Percentiles rank a stretch among this genome's conserved stretches.
phyloP scores from a whole-genome alignment of 495 filamentous ascomycete genomes.

The Hypoxylon lienhwacheense region DNA sequence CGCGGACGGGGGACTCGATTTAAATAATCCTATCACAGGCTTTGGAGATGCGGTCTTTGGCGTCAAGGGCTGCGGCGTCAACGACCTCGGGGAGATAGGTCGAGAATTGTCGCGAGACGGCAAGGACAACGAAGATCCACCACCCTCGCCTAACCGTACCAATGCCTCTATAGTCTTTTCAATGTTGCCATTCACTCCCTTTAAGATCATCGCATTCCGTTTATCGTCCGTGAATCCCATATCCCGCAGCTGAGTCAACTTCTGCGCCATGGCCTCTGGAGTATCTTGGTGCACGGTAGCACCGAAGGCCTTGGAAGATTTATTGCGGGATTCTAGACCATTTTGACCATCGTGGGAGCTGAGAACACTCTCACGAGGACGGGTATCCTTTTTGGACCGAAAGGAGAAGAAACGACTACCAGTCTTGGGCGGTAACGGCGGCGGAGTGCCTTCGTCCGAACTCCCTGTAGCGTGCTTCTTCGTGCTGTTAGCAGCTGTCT shows the following conservation, averaged over 20 bases:
- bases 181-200: constrained; percentile 77
- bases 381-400: constrained; percentile 48
- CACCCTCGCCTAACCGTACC: constrained; percentile 70
- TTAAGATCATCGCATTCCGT: constrained; percentile 75
- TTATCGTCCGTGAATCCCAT: constrained; percentile 93
- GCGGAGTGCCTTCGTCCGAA: constrained; percentile 62
- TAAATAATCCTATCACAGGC: constrained; percentile 32
- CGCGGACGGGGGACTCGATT: constrained; percentile 34
- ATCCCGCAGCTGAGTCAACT: constrained; percentile 75
- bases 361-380: constrained; percentile 32
- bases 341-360: constrained; percentile 20
- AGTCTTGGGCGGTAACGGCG: constrained; percentile 83
- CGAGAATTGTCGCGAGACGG: constrained; percentile 41
- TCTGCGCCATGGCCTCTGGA: constrained; percentile 57
- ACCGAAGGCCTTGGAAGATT: constrained; percentile 67
- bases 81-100: constrained; percentile 45
- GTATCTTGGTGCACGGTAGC: constrained; percentile 56
- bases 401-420: constrained; percentile 75
- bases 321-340: constrained; percentile 50
- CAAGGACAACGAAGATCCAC: constrained; percentile 46
- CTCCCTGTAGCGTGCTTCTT: constrained; percentile 49
- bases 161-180: constrained; percentile 83
- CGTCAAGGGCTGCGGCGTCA: constrained; percentile 44
- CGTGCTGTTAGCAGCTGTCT: constrained; percentile 39
- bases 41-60: constrained; percentile 27